Evolutionary conservation across 306 rosid species (phyloP).

Genomic region (Castanospermum australe): DNA sequence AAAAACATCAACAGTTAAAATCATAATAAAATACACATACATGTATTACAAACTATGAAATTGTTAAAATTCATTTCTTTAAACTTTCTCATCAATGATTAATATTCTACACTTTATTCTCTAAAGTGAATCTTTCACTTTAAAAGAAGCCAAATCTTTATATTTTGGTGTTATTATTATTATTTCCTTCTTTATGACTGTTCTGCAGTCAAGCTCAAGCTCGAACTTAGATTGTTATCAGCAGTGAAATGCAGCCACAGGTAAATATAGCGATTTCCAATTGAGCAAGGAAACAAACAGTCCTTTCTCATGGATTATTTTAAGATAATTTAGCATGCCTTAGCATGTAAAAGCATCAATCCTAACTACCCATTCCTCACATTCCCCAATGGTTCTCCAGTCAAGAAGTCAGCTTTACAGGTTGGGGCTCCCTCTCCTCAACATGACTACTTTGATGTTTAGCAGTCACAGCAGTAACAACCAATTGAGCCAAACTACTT

Average conservation of each 20-base stretch:
- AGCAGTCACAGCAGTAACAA: constrained; percentile 29
- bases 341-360: constrained; percentile 57
- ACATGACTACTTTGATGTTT: constrained; percentile 38
- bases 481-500: constrained; percentile 52
- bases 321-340: constrained; percentile 58
- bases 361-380: constrained; percentile 64
- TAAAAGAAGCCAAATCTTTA: too few species aligned
- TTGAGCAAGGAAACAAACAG: constrained; percentile 45
- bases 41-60: too few species aligned
- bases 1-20: too few species aligned
- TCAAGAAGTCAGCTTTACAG: constrained; percentile 79
- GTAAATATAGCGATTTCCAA: constrained; percentile 50
- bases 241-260: constrained; percentile 28
- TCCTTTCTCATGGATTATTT: constrained; percentile 63
- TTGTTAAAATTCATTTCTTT: too few species aligned
- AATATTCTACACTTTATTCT: too few species aligned
- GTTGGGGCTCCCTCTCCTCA: constrained; percentile 52
- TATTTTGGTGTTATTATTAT: too few species aligned
- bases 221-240: background rate
- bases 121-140: too few species aligned
- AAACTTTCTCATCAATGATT: too few species aligned
- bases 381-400: constrained; percentile 59
- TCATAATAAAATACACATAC: too few species aligned
- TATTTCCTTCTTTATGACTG: too few species aligned
- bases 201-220: background rate